A percentile compares a stretch with the other conserved stretches of the same genome.
Evolutionary conservation across 164 flowering plant genomes (phyloP).

Genomic region (Nelumbo lutea): DNA sequence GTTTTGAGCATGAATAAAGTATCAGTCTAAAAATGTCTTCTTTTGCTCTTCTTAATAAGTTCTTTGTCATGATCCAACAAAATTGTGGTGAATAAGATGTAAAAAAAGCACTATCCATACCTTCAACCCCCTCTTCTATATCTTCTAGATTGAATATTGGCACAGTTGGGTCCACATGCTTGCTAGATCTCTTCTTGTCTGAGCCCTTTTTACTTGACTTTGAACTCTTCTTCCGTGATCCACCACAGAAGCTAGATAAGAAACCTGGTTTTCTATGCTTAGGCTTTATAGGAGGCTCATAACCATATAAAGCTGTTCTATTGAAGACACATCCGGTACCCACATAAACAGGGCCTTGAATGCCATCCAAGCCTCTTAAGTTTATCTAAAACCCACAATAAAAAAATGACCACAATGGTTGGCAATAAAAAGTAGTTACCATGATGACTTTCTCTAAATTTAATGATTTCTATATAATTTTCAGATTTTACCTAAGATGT

Average conservation of each 20-base stretch:
- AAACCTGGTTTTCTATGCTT: conserved; percentile 29
- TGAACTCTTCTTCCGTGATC: conserved; percentile 35
- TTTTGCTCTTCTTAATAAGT: background rate
- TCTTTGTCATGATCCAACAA: too few relatives aligned
- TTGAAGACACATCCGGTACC: conserved; percentile 65
- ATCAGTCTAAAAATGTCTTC: background rate
- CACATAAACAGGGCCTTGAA: conserved; percentile 57
- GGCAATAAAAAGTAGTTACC: background rate
- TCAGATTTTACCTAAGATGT: too few relatives aligned
- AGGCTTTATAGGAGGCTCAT: conserved; percentile 42
- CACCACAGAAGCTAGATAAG: conserved; percentile 31
- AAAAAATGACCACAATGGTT: background rate
- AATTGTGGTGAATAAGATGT: too few relatives aligned
- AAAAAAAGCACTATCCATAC: conserved; percentile 13
- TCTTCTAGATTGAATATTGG: conserved; percentile 52
- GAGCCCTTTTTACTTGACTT: conserved; percentile 26
- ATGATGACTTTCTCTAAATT: background rate
- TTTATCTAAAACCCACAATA: conserved; percentile 37
- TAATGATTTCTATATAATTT: background rate
- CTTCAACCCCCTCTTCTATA: conserved; percentile 48
- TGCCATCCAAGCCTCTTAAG: conserved; percentile 59
- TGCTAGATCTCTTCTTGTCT: conserved; percentile 35
- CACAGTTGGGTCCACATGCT: conserved; percentile 44
- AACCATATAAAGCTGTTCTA: conserved; percentile 54
- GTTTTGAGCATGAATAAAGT: background rate